These are phyloP conservation scores for Phyllosticta paracitricarpa DNA, from an alignment of 2,329 filamentous ascomycete genomes.

Conservation along the genomic window DNA sequence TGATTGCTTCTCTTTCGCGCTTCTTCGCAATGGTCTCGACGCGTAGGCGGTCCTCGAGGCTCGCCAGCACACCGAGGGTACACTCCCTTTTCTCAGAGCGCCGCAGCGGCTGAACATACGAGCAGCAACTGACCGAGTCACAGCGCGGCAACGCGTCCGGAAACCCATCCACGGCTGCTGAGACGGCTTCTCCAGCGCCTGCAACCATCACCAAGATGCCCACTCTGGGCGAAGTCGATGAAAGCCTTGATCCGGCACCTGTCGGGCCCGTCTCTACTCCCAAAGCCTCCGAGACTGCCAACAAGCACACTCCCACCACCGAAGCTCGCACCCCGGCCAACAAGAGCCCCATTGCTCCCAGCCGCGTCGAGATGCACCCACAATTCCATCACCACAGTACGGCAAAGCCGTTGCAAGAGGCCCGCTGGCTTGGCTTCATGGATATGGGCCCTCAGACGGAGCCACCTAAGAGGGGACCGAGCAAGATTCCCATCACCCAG, in stretches of 20 bases:
- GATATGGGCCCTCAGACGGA: conserved; percentile 49
- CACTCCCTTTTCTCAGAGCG: background rate
- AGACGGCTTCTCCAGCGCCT: background rate
- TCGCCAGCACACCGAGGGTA: conserved; percentile 7
- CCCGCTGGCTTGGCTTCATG: conserved; percentile 70
- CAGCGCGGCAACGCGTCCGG: background rate
- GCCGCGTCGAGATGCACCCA: conserved; percentile 81
- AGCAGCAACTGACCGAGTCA: background rate
- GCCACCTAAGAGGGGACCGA: conserved; percentile 29
- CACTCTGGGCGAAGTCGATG: conserved; percentile 4
- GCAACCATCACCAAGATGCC: conserved; percentile 3
- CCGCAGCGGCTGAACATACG: background rate
- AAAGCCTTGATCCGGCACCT: background rate
- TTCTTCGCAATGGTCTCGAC: conserved; percentile 2
- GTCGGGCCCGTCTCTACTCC: conserved; percentile 1
- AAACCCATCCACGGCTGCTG: background rate
- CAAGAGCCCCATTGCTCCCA: conserved; percentile 57
- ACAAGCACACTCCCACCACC: conserved; percentile 1
- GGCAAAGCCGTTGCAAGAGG: conserved; percentile 67
- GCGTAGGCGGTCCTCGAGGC: conserved; percentile 7
- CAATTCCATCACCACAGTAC: conserved; percentile 68
- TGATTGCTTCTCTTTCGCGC: background rate
- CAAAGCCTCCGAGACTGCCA: background rate
- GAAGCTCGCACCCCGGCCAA: conserved; percentile 44
- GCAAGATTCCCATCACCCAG: conserved; percentile 37